phyloP scores from a whole-genome alignment of 208 protist species.

The Novymonas esmeraldas region DNA sequence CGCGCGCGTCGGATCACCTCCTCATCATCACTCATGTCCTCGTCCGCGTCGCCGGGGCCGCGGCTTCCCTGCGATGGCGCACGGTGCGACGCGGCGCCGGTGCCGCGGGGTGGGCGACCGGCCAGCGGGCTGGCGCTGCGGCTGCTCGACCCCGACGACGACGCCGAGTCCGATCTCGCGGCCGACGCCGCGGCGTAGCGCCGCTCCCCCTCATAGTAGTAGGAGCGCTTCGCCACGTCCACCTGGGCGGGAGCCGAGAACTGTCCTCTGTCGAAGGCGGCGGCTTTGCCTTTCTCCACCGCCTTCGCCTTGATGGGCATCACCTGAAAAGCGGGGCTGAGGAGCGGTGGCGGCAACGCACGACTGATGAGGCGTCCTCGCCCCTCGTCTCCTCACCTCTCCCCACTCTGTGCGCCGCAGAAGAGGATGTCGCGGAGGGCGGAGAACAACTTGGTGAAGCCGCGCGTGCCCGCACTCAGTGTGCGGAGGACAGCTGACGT shows the following conservation, averaged over 20 bases:
- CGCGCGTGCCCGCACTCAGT: too few relatives aligned
- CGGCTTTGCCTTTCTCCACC: constrained; percentile 59
- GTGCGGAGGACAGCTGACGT: too few relatives aligned
- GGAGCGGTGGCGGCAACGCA: too few relatives aligned
- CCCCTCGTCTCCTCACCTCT: too few relatives aligned
- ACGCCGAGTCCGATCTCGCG: constrained; percentile 29
- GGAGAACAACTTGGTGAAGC: too few relatives aligned
- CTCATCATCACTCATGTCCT: constrained; percentile 28
- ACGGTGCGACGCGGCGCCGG: not conserved
- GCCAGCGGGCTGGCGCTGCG: not conserved
- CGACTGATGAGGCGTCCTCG: too few relatives aligned
- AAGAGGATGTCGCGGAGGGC: too few relatives aligned
- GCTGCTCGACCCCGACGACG: constrained; percentile 20
- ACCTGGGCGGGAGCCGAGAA: constrained; percentile 6
- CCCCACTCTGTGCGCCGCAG: too few relatives aligned
- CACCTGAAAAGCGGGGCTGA: not conserved
- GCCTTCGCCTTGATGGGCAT: constrained; percentile 86
- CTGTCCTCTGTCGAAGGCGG: constrained; percentile 59
- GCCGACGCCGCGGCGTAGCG: constrained; percentile 13
- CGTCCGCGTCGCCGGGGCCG: not conserved
- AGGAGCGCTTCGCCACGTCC: constrained; percentile 31
- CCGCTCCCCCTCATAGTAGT: constrained; percentile 43
- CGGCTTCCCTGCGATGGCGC: too few relatives aligned
- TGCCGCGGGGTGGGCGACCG: too few relatives aligned
- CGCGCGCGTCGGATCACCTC: constrained; percentile 28